These are phyloP conservation scores for Poa annua DNA, from an alignment of 176 grass and related monocot species.

Conservation along the genomic window DNA sequence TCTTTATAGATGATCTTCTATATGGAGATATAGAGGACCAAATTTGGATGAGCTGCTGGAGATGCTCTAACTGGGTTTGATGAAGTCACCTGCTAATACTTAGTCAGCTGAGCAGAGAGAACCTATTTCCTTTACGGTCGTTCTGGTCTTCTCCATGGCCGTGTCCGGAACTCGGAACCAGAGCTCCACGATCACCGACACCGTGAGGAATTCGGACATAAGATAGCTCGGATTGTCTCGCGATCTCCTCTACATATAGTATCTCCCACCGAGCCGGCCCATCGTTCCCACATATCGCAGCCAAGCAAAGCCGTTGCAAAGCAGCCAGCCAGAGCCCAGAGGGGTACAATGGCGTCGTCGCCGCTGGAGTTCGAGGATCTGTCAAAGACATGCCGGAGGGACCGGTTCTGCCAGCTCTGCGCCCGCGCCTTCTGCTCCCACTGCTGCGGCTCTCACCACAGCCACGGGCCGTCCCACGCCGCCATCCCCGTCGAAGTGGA, in stretches of 20 bases:
- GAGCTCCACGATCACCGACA: neutral
- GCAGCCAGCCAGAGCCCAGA: neutral
- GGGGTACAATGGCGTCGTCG: neutral
- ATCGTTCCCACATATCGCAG: neutral
- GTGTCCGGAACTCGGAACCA: neutral
- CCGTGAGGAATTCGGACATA: neutral
- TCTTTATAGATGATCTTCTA: no score
- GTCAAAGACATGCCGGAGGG: slow-evolving; percentile 7
- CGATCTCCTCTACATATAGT: neutral
- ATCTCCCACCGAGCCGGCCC: no score
- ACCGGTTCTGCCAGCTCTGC: neutral
- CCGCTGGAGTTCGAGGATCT: slow-evolving; percentile 22
- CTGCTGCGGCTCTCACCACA: neutral
- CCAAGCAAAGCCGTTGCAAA: neutral
- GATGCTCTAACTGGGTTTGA: no score
- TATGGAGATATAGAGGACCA: no score
- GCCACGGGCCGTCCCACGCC: neutral
- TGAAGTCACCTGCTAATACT: no score
- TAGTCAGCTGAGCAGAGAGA: no score
- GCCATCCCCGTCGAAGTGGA: neutral
- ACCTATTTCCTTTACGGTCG: no score
- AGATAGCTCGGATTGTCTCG: no score
- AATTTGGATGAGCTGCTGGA: no score
- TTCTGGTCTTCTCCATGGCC: neutral
- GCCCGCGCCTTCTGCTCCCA: slow-evolving; percentile 14